Evolutionary conservation across 164 flowering plant species (phyloP), one percentile per base, ranked within the genome.

Genomic region (Magnolia officinalis): DNA sequence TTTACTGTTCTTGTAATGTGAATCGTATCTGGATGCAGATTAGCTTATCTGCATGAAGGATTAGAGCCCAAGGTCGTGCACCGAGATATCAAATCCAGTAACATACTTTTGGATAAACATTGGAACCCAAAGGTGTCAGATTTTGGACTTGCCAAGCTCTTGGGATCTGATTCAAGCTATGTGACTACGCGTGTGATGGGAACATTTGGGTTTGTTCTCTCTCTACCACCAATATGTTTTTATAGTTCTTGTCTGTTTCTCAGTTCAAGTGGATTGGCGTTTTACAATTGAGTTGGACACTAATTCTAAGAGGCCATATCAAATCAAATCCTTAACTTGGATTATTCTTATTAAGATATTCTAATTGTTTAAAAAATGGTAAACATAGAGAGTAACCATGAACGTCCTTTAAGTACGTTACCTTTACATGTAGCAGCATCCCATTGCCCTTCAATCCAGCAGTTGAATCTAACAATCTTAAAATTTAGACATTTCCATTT

Each of bases 1-100:
- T 55, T 59, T 64, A 21, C 24, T 16, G n/a, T 50, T 66, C 19
- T 74, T 14, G 75, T 59, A 7, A 9, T 23, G 20, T 14, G n/a
- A 18, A 49, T 76, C 1, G 67, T 10, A 50, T 16, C 63, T 74
- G 68, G 18, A 64, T 76, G 19, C 89, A 94, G 98, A 58, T 78
- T 94, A 77, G 94, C 98, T 72, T 94, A 94, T 85, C 81, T 94
- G 84, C 98, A 94, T 72, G 98, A 94, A 84, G 98, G 97, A 13
- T 77, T 94, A 68, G 98, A 94, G 82, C 98, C 98, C 1, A 94
- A 94, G 86, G 98, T 94, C 76, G 96, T 94, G 74, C 98, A 94
- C 74, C 93, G 98, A 23, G 98, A 94, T 83, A 84, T 94, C 21
- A 94, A 94, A 79, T 92, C 98, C 23, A 94, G 96, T 78, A 94